Percentiles rank a stretch among this genome's conserved stretches.
phyloP scores from a whole-genome alignment of 306 rosid species.

The Rubus idaeus region DNA sequence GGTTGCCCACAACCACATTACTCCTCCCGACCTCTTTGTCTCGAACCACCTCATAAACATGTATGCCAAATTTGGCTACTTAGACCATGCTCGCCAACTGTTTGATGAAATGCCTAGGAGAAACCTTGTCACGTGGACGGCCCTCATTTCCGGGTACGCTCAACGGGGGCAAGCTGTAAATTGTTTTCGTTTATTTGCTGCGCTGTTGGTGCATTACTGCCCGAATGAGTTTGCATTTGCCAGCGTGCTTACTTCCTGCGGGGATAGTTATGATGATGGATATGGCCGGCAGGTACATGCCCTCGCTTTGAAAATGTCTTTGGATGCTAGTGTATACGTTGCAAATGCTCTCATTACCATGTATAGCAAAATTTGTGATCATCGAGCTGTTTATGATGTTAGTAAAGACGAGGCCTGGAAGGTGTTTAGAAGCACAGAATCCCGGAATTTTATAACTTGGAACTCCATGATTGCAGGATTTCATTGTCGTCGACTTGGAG shows the following conservation, averaged over 20 bases:
- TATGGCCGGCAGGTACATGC: conserved; percentile 82
- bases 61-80: conserved; percentile 68
- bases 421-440: conserved; percentile 58
- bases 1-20: conserved; percentile 40
- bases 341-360: conserved; percentile 79
- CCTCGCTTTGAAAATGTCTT: conserved; percentile 61
- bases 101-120: conserved; percentile 65
- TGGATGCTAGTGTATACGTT: conserved; percentile 64
- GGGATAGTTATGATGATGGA: conserved; percentile 25
- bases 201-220: conserved; percentile 43
- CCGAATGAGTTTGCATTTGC: conserved; percentile 84
- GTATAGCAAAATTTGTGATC: conserved; percentile 58
- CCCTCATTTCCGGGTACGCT: conserved; percentile 71
- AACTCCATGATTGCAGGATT: conserved; percentile 84
- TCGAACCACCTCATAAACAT: conserved; percentile 71
- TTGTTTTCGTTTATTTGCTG: conserved; percentile 54
- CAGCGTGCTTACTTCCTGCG: conserved; percentile 65
- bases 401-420: conserved; percentile 55
- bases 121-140: conserved; percentile 87
- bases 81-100: conserved; percentile 44
- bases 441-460: conserved; percentile 70
- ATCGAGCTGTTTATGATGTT: conserved; percentile 26
- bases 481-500: conserved; percentile 57
- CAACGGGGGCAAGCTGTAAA: conserved; percentile 35
- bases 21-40: conserved; percentile 47